Conservation (phyloP, 1,284 basidiomycete species). For the Crucibulum cyathiforme region DNA sequence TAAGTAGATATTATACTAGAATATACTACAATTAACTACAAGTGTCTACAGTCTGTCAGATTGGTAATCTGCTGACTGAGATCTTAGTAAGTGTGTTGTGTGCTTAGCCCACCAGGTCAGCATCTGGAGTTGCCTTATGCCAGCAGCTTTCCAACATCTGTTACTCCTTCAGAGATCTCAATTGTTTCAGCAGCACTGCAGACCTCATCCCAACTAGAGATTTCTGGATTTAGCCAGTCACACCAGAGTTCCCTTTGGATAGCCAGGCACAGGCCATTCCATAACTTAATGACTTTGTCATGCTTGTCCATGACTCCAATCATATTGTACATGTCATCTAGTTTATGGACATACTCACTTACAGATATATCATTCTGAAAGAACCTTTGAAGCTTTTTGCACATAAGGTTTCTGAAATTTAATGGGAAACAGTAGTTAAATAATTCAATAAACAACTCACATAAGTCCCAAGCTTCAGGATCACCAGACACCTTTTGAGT, state of each 20-base stretch:
- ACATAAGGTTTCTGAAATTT: slow-evolving; percentile 31
- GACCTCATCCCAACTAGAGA: slow-evolving; percentile 27
- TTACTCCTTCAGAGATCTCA: slow-evolving; percentile 25
- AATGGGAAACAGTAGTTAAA: slow-evolving; percentile 39
- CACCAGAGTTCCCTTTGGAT: slow-evolving; percentile 38
- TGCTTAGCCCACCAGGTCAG: too few species aligned
- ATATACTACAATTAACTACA: too few species aligned
- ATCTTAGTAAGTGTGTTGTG: too few species aligned
- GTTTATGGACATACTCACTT: slow-evolving; percentile 33
- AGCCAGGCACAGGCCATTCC: slow-evolving; percentile 30
- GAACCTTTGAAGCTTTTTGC: slow-evolving; percentile 15
- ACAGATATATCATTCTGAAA: slow-evolving; percentile 28
- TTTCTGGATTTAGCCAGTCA: slow-evolving; percentile 33
- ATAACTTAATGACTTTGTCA: slow-evolving; percentile 39
- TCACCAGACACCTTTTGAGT: slow-evolving; percentile 22
- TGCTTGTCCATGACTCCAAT: slow-evolving; percentile 33
- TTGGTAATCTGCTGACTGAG: slow-evolving; percentile 14
- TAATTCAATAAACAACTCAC: slow-evolving; percentile 36
- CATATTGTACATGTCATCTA: slow-evolving; percentile 36
- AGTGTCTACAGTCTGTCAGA: too few species aligned
- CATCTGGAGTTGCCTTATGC: too few species aligned
- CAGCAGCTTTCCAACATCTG: too few species aligned
- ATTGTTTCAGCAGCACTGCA: slow-evolving; percentile 21
- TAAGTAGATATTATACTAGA: too few species aligned
- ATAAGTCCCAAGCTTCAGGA: slow-evolving; percentile 28